Evolutionary conservation across 164 flowering plant genomes (phyloP).

Genomic region (Brasenia schreberi): DNA sequence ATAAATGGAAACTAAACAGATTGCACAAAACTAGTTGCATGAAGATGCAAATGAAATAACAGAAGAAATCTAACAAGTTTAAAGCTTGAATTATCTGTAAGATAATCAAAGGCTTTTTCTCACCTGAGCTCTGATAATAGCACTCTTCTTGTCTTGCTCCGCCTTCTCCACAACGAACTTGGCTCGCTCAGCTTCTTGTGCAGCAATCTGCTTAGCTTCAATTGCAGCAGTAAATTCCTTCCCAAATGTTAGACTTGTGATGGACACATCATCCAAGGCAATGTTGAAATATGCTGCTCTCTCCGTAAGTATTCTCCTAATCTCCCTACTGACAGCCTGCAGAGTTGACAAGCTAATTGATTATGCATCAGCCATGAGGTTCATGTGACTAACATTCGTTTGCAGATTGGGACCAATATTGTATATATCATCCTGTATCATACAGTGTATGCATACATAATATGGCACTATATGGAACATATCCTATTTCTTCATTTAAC

Average conservation of each 20-base stretch:
- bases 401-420: too few relatives aligned
- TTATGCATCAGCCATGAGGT: too few relatives aligned
- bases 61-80: too few relatives aligned
- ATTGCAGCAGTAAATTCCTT: slow-evolving; percentile 59
- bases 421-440: too few relatives aligned
- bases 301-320: slow-evolving; percentile 25
- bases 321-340: slow-evolving; percentile 28
- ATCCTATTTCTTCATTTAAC: too few relatives aligned
- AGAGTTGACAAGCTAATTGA: background rate
- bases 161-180: slow-evolving; percentile 64
- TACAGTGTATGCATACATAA: too few relatives aligned
- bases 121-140: slow-evolving; percentile 57
- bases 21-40: background rate
- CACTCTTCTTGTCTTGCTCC: slow-evolving; percentile 67
- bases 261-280: slow-evolving; percentile 61
- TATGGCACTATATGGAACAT: too few relatives aligned
- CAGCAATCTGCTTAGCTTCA: slow-evolving; percentile 69
- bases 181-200: slow-evolving; percentile 66
- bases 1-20: background rate
- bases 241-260: slow-evolving; percentile 49
- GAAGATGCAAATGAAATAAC: too few relatives aligned
- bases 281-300: slow-evolving; percentile 50
- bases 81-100: too few relatives aligned
- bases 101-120: slow-evolving; percentile 2
- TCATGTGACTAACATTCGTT: too few relatives aligned